Evolutionary conservation across 768 basidiomycete genomes (phyloP).

Genomic region (Tricholoma furcatifolium): DNA sequence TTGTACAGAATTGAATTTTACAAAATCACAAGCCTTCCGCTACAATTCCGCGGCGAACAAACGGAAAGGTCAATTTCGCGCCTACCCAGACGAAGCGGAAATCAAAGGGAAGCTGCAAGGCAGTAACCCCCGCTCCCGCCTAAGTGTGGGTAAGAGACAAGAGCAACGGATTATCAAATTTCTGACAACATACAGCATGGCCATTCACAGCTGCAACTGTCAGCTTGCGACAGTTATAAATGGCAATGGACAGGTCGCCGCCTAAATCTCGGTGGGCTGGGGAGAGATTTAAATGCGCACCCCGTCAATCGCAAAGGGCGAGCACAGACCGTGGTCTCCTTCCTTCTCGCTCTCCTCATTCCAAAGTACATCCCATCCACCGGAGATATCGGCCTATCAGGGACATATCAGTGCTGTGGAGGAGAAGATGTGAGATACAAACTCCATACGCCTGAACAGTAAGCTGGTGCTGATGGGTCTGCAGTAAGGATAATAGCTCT

Average conservation of each 20-base stretch:
- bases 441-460: slow-evolving; percentile 50
- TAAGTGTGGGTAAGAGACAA: slow-evolving; percentile 12
- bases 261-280: slow-evolving; percentile 50
- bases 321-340: slow-evolving; percentile 42
- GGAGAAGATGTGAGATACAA: neutral
- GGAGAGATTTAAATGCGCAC: neutral
- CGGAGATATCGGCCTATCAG: slow-evolving; percentile 46
- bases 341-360: slow-evolving; percentile 40
- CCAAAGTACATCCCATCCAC: slow-evolving; percentile 46
- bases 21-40: slow-evolving; percentile 49
- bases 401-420: neutral
- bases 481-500: slow-evolving; percentile 51
- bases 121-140: slow-evolving; percentile 43
- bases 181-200: slow-evolving; percentile 34
- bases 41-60: slow-evolving; percentile 41
- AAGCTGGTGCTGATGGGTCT: slow-evolving; percentile 49
- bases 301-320: neutral
- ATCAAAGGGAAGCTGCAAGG: slow-evolving; percentile 44
- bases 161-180: neutral
- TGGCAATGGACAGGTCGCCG: slow-evolving; percentile 43
- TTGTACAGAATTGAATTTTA: too few species aligned
- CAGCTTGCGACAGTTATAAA: slow-evolving; percentile 55
- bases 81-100: slow-evolving; percentile 46
- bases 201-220: slow-evolving; percentile 52
- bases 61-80: slow-evolving; percentile 44